Evolutionary conservation across 768 basidiomycete species (phyloP).

Genomic region (Nidularia pulvinata): DNA sequence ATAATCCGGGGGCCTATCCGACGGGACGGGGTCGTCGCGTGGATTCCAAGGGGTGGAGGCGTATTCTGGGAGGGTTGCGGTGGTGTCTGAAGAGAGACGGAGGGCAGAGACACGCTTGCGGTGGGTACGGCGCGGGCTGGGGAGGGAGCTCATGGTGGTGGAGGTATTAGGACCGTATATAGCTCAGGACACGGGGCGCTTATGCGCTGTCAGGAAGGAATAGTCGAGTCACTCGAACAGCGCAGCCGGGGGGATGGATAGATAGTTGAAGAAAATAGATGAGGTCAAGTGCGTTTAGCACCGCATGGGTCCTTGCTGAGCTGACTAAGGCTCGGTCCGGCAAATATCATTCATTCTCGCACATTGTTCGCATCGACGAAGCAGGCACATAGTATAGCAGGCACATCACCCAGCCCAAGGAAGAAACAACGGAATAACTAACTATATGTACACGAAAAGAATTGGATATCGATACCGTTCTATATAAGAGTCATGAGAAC

Average conservation of each 20-base stretch:
- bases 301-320: slow-evolving; percentile 1
- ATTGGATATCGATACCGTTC: neutral
- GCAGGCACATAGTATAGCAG: neutral
- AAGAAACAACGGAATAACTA: too few relatives aligned
- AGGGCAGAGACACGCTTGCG: slow-evolving; percentile 57
- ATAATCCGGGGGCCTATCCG: slow-evolving; percentile 73
- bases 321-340: too few relatives aligned
- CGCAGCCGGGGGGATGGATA: neutral
- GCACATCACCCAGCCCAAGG: neutral
- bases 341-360: slow-evolving; percentile 3
- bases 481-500: neutral
- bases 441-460: neutral
- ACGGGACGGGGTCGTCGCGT: slow-evolving; percentile 23
- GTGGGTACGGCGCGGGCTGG: slow-evolving; percentile 27
- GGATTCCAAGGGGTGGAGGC: slow-evolving; percentile 20
- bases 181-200: neutral
- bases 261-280: slow-evolving; percentile 1
- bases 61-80: slow-evolving; percentile 67
- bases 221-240: neutral
- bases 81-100: slow-evolving; percentile 66
- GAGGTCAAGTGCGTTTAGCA: slow-evolving; percentile 18
- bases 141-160: too few relatives aligned
- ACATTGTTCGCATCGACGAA: neutral
- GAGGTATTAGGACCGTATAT: neutral
- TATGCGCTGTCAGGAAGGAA: neutral